phyloP scores from a whole-genome alignment of 1,139 yeast genomes.

The Saccharomyces hybrid region DNA sequence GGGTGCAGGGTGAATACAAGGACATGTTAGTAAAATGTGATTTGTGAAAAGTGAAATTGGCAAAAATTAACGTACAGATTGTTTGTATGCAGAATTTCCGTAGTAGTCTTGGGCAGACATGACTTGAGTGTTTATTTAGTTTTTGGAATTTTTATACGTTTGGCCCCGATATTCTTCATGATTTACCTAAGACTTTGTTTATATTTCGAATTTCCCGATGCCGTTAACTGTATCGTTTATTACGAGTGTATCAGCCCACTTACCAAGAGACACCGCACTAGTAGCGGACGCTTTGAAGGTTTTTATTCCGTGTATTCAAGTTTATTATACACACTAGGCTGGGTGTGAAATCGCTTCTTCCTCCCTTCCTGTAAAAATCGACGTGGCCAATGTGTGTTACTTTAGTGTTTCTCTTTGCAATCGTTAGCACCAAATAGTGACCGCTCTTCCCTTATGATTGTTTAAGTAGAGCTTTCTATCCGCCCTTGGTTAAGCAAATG shows the following conservation, averaged over 20 bases:
- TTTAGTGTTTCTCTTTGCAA: too few species aligned
- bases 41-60: background rate
- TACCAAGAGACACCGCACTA: background rate
- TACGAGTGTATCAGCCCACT: background rate
- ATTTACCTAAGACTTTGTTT: background rate
- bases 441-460: too few species aligned
- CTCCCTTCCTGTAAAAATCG: too few species aligned
- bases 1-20: background rate
- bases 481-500: too few species aligned
- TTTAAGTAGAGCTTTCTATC: too few species aligned
- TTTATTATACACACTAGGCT: background rate
- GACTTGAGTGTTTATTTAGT: background rate
- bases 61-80: conserved; percentile 11
- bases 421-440: too few species aligned
- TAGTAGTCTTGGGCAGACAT: conserved; percentile 18
- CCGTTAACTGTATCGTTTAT: background rate
- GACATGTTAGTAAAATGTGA: background rate
- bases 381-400: too few species aligned
- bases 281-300: background rate
- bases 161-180: background rate
- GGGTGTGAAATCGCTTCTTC: background rate
- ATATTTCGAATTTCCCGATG: background rate
- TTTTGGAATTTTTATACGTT: background rate
- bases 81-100: conserved; percentile 7
- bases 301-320: too few species aligned